Percentiles rank a stretch among this genome's conserved stretches.
Conservation (phyloP, 2,329 filamentous ascomycete species). For the Allantophomopsis lycopodina region DNA sequence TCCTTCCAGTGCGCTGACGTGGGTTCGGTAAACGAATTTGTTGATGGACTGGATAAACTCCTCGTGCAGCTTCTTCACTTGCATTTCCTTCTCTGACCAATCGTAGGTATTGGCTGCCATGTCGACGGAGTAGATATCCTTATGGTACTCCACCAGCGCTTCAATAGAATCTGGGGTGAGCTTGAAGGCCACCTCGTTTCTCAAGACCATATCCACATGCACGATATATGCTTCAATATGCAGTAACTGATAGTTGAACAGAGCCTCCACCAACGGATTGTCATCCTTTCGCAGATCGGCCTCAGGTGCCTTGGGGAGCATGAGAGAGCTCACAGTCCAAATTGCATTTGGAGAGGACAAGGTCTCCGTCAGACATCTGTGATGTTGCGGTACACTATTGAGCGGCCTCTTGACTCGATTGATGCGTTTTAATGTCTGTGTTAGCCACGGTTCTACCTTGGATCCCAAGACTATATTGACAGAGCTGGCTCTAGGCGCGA, state of each 20-base stretch:
- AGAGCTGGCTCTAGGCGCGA: constrained; percentile 77
- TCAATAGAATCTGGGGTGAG: constrained; percentile 92
- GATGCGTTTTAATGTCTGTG: constrained; percentile 89
- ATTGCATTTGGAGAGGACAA: constrained; percentile 82
- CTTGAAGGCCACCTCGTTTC: constrained; percentile 97
- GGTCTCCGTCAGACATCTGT: constrained; percentile 87
- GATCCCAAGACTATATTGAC: constrained; percentile 89
- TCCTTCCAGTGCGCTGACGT: constrained; percentile 80
- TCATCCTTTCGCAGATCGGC: constrained; percentile 69
- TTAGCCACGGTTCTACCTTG: constrained; percentile 94
- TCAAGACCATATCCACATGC: constrained; percentile 96
- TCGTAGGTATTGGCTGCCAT: constrained; percentile 79
- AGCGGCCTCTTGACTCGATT: constrained; percentile 93
- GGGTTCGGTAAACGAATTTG: constrained; percentile 88
- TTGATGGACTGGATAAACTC: constrained; percentile 95
- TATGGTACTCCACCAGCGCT: constrained; percentile 85
- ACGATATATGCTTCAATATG: constrained; percentile 96
- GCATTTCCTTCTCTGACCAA: constrained; percentile 93
- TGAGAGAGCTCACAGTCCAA: constrained; percentile 86
- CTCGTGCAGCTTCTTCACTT: constrained; percentile 94
- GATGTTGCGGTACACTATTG: constrained; percentile 94
- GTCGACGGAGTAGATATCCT: constrained; percentile 86
- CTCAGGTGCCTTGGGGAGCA: constrained; percentile 83
- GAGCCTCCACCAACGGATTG: constrained; percentile 70
- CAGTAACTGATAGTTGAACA: constrained; percentile 87